These are phyloP conservation scores for Desmodesmus armatus DNA, from an alignment of 139 green algal species.

Conservation along the genomic window DNA sequence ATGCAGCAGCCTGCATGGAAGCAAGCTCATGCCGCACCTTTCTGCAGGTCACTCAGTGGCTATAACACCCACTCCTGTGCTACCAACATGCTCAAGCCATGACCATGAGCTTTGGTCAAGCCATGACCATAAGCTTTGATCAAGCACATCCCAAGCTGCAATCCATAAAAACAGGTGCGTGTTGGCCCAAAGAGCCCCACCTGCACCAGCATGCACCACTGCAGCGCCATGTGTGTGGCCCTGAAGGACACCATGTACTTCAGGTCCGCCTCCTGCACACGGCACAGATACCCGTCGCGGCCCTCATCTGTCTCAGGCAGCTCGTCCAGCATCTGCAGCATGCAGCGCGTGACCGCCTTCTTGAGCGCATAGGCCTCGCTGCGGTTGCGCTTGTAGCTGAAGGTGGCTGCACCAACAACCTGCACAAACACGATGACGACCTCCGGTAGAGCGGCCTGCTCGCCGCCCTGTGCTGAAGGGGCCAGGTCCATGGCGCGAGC, in stretches of 20 bases:
- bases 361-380: neutral
- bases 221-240: slow-evolving; percentile 43
- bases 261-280: slow-evolving; percentile 30
- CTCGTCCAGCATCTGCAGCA: neutral
- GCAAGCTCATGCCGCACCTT: no score
- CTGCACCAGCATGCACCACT: slow-evolving; percentile 62
- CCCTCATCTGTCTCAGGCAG: neutral
- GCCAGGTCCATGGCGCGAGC: slow-evolving; percentile 37
- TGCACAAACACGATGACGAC: slow-evolving; percentile 33
- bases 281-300: slow-evolving; percentile 55
- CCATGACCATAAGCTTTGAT: no score
- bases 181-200: neutral
- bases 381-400: neutral
- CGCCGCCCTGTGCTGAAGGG: neutral
- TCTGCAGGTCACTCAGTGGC: no score
- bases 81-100: no score
- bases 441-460: neutral
- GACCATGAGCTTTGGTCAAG: no score
- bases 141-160: no score
- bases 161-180: no score
- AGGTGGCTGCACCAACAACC: neutral
- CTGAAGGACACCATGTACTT: slow-evolving; percentile 68
- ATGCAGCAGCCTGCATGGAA: no score
- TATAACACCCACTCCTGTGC: no score
- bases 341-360: neutral